Conservation (phyloP, 306 rosid species). For the Abrus pulchellus region DNA sequence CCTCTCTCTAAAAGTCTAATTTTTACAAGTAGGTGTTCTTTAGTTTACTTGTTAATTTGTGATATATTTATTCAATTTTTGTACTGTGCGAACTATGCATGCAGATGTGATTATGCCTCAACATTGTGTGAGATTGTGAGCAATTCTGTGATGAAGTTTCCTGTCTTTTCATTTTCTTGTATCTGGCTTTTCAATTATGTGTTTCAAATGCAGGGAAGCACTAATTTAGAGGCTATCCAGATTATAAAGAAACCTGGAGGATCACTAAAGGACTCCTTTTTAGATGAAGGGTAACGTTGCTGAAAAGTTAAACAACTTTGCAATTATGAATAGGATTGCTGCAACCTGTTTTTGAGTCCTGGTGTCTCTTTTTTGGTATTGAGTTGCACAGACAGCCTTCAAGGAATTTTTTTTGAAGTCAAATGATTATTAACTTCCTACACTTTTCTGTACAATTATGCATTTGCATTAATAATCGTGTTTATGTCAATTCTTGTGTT, state of each 20-base stretch:
- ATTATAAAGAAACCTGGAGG: slow-evolving; percentile 98
- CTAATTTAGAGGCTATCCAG: slow-evolving; percentile 93
- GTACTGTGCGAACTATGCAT: background rate
- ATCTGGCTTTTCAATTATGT: background rate
- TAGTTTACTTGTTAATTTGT: slow-evolving; percentile 10
- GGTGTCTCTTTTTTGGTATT: background rate
- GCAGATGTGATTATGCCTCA: background rate
- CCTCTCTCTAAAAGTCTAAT: background rate
- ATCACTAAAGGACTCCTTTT: slow-evolving; percentile 84
- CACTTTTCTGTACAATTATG: background rate
- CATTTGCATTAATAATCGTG: background rate
- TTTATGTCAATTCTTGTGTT: background rate
- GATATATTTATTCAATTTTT: slow-evolving; percentile 10
- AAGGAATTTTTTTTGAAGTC: background rate
- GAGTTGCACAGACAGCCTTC: slow-evolving; percentile 26
- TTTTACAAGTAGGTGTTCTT: background rate
- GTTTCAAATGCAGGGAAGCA: slow-evolving; percentile 85
- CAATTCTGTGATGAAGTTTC: background rate
- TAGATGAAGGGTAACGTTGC: slow-evolving; percentile 86
- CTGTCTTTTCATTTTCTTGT: slow-evolving; percentile 12
- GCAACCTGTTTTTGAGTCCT: background rate
- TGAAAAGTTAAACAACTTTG: background rate
- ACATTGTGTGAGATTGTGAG: background rate
- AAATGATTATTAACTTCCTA: slow-evolving; percentile 28
- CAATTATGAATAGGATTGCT: slow-evolving; percentile 6